These are phyloP conservation scores for Fusarium subglutinans DNA, from an alignment of 2,329 filamentous ascomycete genomes.

Conservation along the genomic window DNA sequence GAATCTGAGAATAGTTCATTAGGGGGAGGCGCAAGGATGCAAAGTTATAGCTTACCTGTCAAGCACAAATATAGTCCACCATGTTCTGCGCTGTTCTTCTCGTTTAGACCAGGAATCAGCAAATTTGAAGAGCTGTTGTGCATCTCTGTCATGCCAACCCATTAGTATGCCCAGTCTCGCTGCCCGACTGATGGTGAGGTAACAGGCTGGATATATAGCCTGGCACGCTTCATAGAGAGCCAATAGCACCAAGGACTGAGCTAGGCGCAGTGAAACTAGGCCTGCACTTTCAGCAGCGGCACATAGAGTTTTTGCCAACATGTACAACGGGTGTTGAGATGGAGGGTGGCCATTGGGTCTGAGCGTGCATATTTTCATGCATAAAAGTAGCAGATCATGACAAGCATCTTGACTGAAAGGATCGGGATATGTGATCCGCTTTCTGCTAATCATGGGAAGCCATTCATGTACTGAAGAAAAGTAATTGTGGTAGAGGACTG, in stretches of 20 bases:
- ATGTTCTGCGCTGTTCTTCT: conserved; percentile 4
- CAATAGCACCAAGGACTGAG: neutral
- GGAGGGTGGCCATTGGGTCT: neutral
- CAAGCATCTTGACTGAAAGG: conserved; percentile 5
- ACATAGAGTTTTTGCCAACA: neutral
- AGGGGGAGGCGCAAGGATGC: neutral
- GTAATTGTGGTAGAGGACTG: neutral
- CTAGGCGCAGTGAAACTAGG: neutral
- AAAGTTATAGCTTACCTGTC: neutral
- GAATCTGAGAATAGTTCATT: neutral
- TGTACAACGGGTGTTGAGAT: neutral
- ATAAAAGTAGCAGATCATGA: conserved; percentile 2
- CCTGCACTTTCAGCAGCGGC: conserved; percentile 1
- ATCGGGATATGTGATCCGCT: neutral
- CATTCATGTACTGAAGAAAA: conserved; percentile 2
- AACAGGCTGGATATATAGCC: conserved; percentile 7
- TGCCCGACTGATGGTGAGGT: conserved; percentile 3
- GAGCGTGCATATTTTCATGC: conserved; percentile 8
- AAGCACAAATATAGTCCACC: conserved; percentile 8
- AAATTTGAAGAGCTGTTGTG: conserved; percentile 1
- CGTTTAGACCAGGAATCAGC: conserved; percentile 3
- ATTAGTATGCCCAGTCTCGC: neutral
- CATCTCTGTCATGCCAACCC: neutral
- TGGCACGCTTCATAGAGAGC: conserved; percentile 4
- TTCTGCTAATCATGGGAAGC: conserved; percentile 5